These are phyloP conservation scores for Pelargonium cotyledonis DNA, from an alignment of 441 rosid genomes.

Conservation along the genomic window DNA sequence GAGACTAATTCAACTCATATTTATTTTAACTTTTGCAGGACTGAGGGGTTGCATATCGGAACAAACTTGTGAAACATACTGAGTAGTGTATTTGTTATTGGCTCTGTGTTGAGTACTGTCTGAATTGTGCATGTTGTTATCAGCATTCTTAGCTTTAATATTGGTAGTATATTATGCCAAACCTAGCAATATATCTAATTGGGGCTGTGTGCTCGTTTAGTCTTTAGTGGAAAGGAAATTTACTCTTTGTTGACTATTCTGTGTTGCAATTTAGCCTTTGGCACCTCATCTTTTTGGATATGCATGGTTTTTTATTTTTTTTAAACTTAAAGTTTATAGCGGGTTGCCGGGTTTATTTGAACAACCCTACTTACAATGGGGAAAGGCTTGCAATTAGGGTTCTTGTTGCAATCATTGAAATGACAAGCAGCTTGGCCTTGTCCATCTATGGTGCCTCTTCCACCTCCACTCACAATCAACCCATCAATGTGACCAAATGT, in stretches of 20 bases:
- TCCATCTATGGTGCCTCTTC: constrained; percentile 30
- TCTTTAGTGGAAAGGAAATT: no score
- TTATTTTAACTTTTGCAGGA: not conserved
- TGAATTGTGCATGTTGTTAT: no score
- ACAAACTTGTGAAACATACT: not conserved
- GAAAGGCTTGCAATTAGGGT: constrained; percentile 17
- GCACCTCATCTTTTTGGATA: no score
- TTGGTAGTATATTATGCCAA: no score
- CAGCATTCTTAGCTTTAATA: no score
- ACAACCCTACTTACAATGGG: constrained; percentile 16
- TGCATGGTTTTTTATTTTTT: no score
- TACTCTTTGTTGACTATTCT: no score
- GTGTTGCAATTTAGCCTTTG: no score
- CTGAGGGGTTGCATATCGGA: not conserved
- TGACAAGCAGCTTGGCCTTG: constrained; percentile 37
- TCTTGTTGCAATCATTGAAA: constrained; percentile 20
- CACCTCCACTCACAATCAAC: constrained; percentile 35
- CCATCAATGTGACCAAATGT: constrained; percentile 27
- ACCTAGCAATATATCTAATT: no score
- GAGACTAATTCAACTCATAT: not conserved
- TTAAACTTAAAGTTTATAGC: no score
- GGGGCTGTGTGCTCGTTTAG: no score
- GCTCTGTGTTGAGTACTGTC: not conserved
- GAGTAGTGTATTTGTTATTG: constrained; percentile 1
- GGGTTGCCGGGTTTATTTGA: no score